Evolutionary conservation across 139 green algal species (phyloP), one percentile per base, ranked within the genome.

Genomic region (Medakamo hakoo): DNA sequence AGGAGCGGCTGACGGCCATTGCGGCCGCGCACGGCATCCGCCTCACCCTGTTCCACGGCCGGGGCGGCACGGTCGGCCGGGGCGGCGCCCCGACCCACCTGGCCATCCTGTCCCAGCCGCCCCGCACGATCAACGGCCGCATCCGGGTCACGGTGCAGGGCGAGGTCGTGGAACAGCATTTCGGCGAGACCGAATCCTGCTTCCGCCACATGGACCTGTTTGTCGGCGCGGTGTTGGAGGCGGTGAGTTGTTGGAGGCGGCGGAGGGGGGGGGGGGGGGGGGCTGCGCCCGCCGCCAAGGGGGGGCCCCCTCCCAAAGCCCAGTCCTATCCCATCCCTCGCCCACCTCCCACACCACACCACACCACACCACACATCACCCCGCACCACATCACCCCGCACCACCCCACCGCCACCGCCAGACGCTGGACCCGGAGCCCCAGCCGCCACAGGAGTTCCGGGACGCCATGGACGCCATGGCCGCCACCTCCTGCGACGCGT

Each of bases 11-110:
- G 30, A 70, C 72, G 9, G 55, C 74, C 61, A 64, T 62, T 1
- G 68, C 62, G 18, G 63, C 73, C 26, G 70, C 79, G 60, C 67
- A 69, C 31, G 76, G 71, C 29, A 69, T 95, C n/a, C 75, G 75
- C 58, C 73, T 96, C 29, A 97, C 85, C 26, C 80, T 98, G n/a
- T 98, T 98, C 75, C 91, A 98, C 70, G 92, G 92, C 30, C 75
- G 92, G 18, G 92, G 92, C 21, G 92, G 92, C 55, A 95, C 86
- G 2, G 86, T 98, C 49, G 92, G 92, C 4, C 80, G 92, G 29
- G 92, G 92, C 30, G 92, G 92, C n/a, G 92, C 84, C 31, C 92
- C 92, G 63, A 87, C 86, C 23, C 82, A 96, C 73, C 74, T 97
- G 59, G 92, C 90, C 57, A 94, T 98, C 59, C 83, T 93, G 73